Conservation (phyloP, 306 rosid genomes). For the Dalbergia cochinchinensis region DNA sequence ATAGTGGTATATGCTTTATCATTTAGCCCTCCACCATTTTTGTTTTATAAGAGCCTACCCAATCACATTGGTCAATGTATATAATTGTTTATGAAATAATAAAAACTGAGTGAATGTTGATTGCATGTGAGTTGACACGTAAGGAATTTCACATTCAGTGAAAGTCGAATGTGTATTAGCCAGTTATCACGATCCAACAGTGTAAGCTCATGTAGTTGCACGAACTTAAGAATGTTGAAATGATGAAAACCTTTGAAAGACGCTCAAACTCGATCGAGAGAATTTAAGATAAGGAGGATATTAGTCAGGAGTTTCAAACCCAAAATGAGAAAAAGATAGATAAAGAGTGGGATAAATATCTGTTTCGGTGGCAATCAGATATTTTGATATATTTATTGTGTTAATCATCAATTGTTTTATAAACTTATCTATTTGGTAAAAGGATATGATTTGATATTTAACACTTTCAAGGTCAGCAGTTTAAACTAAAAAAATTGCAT, state of each 20-base stretch:
- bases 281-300: constrained; percentile 28
- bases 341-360: not conserved
- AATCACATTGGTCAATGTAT: constrained; percentile 43
- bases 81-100: not conserved
- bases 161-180: constrained; percentile 39
- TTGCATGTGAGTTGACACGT: constrained; percentile 54
- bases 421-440: not conserved
- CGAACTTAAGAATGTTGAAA: constrained; percentile 18
- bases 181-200: constrained; percentile 35
- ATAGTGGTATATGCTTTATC: constrained; percentile 54
- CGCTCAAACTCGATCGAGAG: not conserved
- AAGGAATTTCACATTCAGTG: constrained; percentile 51
- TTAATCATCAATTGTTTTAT: not conserved
- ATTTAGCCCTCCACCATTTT: constrained; percentile 33
- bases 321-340: not conserved
- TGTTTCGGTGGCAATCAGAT: not conserved
- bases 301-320: not conserved
- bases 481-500: not conserved
- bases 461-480: constrained; percentile 7
- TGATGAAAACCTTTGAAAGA: constrained; percentile 33
- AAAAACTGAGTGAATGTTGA: constrained; percentile 17
- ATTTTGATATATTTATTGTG: not conserved
- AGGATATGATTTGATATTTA: not conserved
- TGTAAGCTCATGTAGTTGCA: constrained; percentile 11
- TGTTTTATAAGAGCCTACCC: constrained; percentile 37